These are phyloP conservation scores for Kockiozyma suomiensis DNA, from an alignment of 805 yeast genomes.

Conservation along the genomic window DNA sequence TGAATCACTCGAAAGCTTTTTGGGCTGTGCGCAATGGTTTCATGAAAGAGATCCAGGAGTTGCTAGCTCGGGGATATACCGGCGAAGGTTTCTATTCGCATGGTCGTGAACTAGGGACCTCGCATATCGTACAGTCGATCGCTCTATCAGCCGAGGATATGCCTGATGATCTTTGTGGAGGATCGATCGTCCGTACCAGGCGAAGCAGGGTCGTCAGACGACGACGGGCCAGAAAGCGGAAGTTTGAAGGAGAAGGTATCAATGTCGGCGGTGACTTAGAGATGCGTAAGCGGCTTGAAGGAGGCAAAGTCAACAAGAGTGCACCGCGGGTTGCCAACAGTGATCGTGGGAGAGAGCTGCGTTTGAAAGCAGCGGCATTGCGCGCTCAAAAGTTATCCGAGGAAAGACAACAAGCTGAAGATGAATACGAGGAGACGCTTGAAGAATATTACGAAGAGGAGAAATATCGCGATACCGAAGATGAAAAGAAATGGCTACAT, in stretches of 20 bases:
- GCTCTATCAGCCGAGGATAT: constrained; percentile 24
- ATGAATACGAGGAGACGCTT: constrained; percentile 33
- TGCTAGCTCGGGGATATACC: constrained; percentile 31
- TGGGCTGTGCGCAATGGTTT: constrained; percentile 31
- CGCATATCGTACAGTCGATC: constrained; percentile 21
- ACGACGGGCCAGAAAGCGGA: constrained; percentile 18
- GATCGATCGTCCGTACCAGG: constrained; percentile 24
- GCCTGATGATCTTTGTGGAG: constrained; percentile 33
- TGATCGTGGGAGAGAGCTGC: constrained; percentile 28
- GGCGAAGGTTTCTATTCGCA: constrained; percentile 35
- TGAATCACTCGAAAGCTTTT: constrained; percentile 32
- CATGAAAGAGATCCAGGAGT: constrained; percentile 26
- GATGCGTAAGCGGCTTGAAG: constrained; percentile 25
- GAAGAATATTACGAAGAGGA: constrained; percentile 47
- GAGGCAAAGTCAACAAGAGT: constrained; percentile 28
- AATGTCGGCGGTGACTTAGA: constrained; percentile 26
- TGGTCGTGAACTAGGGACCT: constrained; percentile 24
- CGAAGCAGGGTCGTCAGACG: constrained; percentile 19
- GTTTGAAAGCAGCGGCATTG: constrained; percentile 28
- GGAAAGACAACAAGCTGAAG: constrained; percentile 34
- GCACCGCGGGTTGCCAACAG: constrained; percentile 31
- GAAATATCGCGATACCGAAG: constrained; percentile 38
- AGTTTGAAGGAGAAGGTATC: constrained; percentile 30
- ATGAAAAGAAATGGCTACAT: constrained; percentile 27
- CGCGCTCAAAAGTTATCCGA: constrained; percentile 36